A percentile compares a stretch with the other conserved stretches of the same genome.
Conservation (phyloP, 371 early-diverging fungal species). For the Amoeboaphelidium protococcarum region DNA sequence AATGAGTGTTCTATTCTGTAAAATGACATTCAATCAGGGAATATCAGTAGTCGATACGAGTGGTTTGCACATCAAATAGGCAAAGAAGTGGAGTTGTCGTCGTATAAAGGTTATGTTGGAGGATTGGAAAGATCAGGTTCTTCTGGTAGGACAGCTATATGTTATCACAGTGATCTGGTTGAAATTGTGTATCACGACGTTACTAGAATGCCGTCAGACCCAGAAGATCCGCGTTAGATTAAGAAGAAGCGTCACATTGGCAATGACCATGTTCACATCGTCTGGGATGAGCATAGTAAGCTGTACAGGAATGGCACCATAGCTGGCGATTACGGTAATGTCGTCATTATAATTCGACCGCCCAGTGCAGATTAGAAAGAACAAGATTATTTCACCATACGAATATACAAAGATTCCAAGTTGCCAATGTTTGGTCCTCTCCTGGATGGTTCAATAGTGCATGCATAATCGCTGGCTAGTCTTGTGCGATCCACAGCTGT, state of each 20-base stretch:
- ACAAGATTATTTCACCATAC: constrained; percentile 35
- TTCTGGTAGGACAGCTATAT: constrained; percentile 45
- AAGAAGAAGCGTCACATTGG: constrained; percentile 95
- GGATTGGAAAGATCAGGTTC: constrained; percentile 53
- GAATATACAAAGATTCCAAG: constrained; percentile 36
- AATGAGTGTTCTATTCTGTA: constrained; percentile 52
- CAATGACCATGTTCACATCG: constrained; percentile 86
- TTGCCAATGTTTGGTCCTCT: background rate
- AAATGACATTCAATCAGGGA: constrained; percentile 52
- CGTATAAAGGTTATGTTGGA: constrained; percentile 61
- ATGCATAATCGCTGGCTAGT: background rate
- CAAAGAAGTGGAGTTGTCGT: constrained; percentile 31
- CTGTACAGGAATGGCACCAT: constrained; percentile 64
- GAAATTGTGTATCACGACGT: constrained; percentile 84
- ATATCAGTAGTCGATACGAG: constrained; percentile 30
- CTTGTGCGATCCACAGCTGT: background rate
- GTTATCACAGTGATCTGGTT: constrained; percentile 44
- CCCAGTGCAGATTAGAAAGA: no score
- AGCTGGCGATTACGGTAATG: constrained; percentile 90
- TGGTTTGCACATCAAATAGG: background rate
- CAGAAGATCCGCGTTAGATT: constrained; percentile 41
- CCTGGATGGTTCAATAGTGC: background rate
- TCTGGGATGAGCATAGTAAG: constrained; percentile 76
- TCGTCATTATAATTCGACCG: constrained; percentile 65
- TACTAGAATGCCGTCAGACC: constrained; percentile 61